Base-by-base conservation (phyloP, 495 filamentous ascomycete species). In the Aspergillus affinis region DNA sequence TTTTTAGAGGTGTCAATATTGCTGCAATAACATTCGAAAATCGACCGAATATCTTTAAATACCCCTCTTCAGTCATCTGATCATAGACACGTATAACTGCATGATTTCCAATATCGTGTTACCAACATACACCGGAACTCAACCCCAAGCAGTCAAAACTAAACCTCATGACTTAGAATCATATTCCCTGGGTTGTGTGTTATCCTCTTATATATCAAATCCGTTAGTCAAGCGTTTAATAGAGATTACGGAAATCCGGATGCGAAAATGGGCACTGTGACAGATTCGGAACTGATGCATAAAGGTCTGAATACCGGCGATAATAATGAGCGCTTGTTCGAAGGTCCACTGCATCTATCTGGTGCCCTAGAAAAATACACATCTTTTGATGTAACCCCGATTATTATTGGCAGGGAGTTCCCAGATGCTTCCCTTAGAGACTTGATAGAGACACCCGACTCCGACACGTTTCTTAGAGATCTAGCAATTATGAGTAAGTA, bases 361-460 rank as follows among this genome's bases (percentile, higher is more conserved):
- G 83, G 84, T 0, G 73, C 75, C 2, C 72, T 87, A 2, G 69
- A 66, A 20, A 47, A 63, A 19, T 59, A 51, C 36, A 27, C 60
- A 36, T 58, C 44, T 4, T 59, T 67, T 8, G 63, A 74, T 54
- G 57, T 71, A 18, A 67, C 71, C 8, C 61, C 70, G 23, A 61
- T 69, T 6, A 61, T 69, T 6, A 85, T 88, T 55, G 87, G 86
- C 6, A 74, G 74, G 6, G 87, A 89, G 65, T 88, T 78, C 60
- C 48, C 59, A 23, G 56, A 71, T 18, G 72, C 75, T 13, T 75
- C 79, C 53, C 64, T 88, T 12, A 75, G 73, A 15, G 78, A 83
- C 6, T 76, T 73, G 65, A 72, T 88, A 6, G 64, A 78, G 18
- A 78, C 82, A 3, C 67, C 74, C 1, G 84, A 88, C 64, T 76